Evolutionary conservation across 2,329 filamentous ascomycete species (phyloP), one percentile per base, ranked within the genome.

Genomic region (Endoconidiophora laricicola): DNA sequence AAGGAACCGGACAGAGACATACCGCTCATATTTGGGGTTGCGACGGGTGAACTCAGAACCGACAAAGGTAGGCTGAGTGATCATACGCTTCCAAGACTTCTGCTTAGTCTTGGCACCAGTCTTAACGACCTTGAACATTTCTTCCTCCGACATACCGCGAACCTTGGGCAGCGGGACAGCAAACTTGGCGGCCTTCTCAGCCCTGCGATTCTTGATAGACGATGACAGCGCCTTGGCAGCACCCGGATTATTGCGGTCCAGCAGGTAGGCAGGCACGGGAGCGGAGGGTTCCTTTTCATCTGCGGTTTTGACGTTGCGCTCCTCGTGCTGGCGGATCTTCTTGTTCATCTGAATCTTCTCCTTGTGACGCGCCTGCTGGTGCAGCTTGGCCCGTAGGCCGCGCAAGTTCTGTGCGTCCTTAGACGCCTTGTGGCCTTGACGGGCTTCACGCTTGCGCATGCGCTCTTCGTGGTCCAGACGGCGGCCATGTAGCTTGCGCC

Each of bases 291-390:
- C 84, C 66, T 91, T 83, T 59, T 82, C 77, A 57, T 83, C 79
- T 50, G 81, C 80, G 6, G 83, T 85, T 70, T 96, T 94, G 72
- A 96, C 80, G 62, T 95, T 93, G 68, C 86, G 81, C 72, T 95
- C 86, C 69, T 98, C 91, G 71, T 94, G 86, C 42, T 86, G 83
- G 69, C 84, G 86, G 76, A 98, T 93, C 61, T 80, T 72, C 75
- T 94, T 94, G 68, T 83, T 83, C 83, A 94, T 88, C 75, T 94
- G 86, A 63, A 94, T 94, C 81, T 98, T 98, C 73, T 98, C 88
- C 65, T 88, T 83, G 70, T 87, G 85, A 23, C 91, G 79, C 73
- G 88, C 86, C 76, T 96, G 81, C 66, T 90, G 83, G 70, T 91
- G 81, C 60, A 94, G 72, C 74, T 98, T 98, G 58, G 91, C 91